Base-by-base conservation (phyloP, 768 basidiomycete species). In the Hemileccinum rubropunctum region DNA sequence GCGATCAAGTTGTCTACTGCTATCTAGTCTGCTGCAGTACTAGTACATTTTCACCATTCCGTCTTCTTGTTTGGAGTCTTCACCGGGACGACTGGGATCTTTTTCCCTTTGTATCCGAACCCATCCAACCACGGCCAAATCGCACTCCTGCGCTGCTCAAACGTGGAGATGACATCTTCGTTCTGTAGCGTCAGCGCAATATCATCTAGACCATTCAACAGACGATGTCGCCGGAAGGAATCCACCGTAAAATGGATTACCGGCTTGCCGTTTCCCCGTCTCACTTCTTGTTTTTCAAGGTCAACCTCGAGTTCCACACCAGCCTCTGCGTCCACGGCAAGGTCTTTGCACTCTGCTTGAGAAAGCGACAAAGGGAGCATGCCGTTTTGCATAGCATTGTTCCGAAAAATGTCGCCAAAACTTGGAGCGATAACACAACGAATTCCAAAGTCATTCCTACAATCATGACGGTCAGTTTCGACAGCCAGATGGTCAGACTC, bases 111-210 rank as follows among this genome's bases (percentile, higher is more conserved):
- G 72, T 93, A 97, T 23, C 93, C 93, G 54, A 95, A 89, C 32
- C 95, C 97, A 63, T 99, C 91, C 66, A 98, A 71, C 97, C 97
- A 99, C 6, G 97, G 90, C 93, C 94, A 98, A 50, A 73, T 66
- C 61, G 81, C 73, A 23, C 83, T 87, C 57, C 97, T 71, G 60
- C 79, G 79, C 62, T 78, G 63, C 78, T 99, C 97, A 60, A 98
- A 99, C 37, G 68, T 58, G 52, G 77, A 74, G 56, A 99, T 97
- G n/a, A 76, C 67, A 10, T 72, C 72, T 28, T 76, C 83, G 65
- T 84, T 85, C 68, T 91, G 84, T 75, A 99, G 74, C 38, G 97
- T 99, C 69, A 99, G 74, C 37, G 88, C 94, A 55, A 99, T 95
- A 63, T 98, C 97, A 67, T 99, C 97, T 57, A 98, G 73, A 28